Percentiles rank a stretch among this genome's conserved stretches.
Conservation (phyloP, 768 basidiomycete species). For the Podaxis sp. region DNA sequence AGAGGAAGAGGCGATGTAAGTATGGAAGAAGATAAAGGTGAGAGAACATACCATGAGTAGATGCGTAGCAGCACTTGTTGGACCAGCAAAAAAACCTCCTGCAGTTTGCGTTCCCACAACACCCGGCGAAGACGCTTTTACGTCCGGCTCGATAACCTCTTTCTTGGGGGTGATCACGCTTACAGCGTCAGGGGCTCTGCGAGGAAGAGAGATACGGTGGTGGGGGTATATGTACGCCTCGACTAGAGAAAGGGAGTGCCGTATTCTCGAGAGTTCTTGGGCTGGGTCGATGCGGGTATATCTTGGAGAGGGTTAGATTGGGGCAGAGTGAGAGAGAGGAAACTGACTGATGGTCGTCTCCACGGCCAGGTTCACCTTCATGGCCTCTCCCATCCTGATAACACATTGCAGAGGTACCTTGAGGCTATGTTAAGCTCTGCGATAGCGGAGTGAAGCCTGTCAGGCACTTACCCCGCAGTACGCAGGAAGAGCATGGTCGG, state of each 20-base stretch:
- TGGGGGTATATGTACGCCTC: constrained; percentile 57
- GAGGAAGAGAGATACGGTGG: constrained; percentile 33
- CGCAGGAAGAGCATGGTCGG: constrained; percentile 87
- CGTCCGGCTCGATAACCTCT: constrained; percentile 48
- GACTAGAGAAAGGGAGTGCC: constrained; percentile 66
- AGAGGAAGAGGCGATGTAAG: background rate
- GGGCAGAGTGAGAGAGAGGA: constrained; percentile 17
- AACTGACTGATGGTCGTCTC: constrained; percentile 56
- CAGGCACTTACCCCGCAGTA: constrained; percentile 61
- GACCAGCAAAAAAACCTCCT: constrained; percentile 75
- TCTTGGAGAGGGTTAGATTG: constrained; percentile 24
- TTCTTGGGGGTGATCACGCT: constrained; percentile 48
- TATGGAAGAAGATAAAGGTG: constrained; percentile 11
- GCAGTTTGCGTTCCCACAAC: constrained; percentile 64
- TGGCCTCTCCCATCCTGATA: constrained; percentile 74
- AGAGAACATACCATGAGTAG: constrained; percentile 51
- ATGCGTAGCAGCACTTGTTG: constrained; percentile 73
- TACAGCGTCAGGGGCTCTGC: constrained; percentile 35
- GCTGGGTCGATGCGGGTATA: constrained; percentile 58
- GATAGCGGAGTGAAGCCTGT: constrained; percentile 19
- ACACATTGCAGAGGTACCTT: constrained; percentile 78
- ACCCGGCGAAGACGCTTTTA: constrained; percentile 54
- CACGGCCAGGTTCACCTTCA: constrained; percentile 50
- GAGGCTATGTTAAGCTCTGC: constrained; percentile 22
- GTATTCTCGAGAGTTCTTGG: constrained; percentile 63